Percentiles rank a stretch among this genome's conserved stretches.
Conservation (phyloP, 2,329 filamentous ascomycete species). For the Trichoderma gracile region DNA sequence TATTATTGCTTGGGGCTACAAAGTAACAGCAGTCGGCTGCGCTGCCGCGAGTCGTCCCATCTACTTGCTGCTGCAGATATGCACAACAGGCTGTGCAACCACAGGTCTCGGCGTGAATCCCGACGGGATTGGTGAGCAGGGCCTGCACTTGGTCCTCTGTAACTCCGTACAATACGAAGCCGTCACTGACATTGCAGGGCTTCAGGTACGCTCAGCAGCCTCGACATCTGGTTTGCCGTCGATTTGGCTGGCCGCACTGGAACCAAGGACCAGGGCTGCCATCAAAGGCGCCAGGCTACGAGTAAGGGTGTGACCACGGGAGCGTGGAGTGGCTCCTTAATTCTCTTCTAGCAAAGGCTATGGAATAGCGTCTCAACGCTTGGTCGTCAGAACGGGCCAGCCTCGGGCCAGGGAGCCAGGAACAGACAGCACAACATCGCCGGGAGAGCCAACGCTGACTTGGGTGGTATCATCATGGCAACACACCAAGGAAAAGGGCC, state of each 20-base stretch:
- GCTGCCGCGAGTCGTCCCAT: neutral
- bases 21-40: neutral
- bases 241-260: conserved; percentile 1
- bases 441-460: conserved; percentile 1
- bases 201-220: conserved; percentile 10
- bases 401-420: conserved; percentile 19
- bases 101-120: neutral
- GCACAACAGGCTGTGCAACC: neutral
- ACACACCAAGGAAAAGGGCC: conserved; percentile 1
- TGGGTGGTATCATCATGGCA: conserved; percentile 18
- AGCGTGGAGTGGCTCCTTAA: conserved; percentile 22
- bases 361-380: conserved; percentile 18
- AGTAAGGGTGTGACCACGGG: conserved; percentile 7
- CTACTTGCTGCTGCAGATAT: too few relatives aligned
- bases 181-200: conserved; percentile 2
- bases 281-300: conserved; percentile 1
- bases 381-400: conserved; percentile 16
- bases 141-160: neutral
- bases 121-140: conserved; percentile 6
- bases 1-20: too few relatives aligned
- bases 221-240: conserved; percentile 15
- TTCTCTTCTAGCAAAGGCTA: conserved; percentile 16
- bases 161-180: too few relatives aligned
- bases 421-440: conserved; percentile 13
- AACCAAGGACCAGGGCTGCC: conserved; percentile 8